Conservation (phyloP, 192 early-diverging fungal species). For the Rhizophlyctis rosea region DNA sequence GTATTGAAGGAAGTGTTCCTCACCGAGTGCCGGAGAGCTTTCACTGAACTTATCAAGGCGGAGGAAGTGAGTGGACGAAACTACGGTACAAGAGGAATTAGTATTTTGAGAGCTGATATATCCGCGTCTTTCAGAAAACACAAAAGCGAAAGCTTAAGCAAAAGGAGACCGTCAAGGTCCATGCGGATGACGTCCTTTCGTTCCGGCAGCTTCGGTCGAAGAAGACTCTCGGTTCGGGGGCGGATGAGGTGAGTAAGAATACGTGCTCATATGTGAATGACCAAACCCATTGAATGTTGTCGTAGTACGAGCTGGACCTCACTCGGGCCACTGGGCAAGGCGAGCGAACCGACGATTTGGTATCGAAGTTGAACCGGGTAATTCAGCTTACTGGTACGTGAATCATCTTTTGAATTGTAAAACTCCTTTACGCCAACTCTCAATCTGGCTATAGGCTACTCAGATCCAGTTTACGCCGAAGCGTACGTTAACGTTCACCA, state of each 20-base stretch:
- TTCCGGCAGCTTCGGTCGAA: slow-evolving; percentile 85
- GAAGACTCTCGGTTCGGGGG: slow-evolving; percentile 56
- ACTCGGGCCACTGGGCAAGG: slow-evolving; percentile 77
- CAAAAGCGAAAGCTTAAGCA: slow-evolving; percentile 59
- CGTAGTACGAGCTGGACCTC: slow-evolving; percentile 80
- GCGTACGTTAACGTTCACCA: slow-evolving; percentile 96
- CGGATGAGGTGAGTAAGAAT: slow-evolving; percentile 53
- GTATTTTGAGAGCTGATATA: neutral
- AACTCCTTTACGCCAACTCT: slow-evolving; percentile 5
- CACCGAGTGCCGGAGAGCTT: slow-evolving; percentile 56
- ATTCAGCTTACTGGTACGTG: slow-evolving; percentile 83
- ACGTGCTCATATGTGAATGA: too few relatives aligned
- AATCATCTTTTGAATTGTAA: too few relatives aligned
- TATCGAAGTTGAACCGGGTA: slow-evolving; percentile 90
- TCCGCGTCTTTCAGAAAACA: slow-evolving; percentile 39
- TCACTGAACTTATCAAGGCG: slow-evolving; percentile 63
- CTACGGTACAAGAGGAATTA: neutral
- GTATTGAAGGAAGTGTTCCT: slow-evolving; percentile 40
- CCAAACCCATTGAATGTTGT: too few relatives aligned
- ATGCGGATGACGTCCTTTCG: slow-evolving; percentile 84
- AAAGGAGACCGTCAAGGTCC: slow-evolving; percentile 61
- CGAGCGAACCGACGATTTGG: slow-evolving; percentile 67
- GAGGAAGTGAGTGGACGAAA: slow-evolving; percentile 53
- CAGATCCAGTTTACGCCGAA: slow-evolving; percentile 98
- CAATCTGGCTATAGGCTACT: slow-evolving; percentile 56